Base-by-base conservation (phyloP, 1,284 basidiomycete genomes). In the Anthracocystis panici-leucophaei region DNA sequence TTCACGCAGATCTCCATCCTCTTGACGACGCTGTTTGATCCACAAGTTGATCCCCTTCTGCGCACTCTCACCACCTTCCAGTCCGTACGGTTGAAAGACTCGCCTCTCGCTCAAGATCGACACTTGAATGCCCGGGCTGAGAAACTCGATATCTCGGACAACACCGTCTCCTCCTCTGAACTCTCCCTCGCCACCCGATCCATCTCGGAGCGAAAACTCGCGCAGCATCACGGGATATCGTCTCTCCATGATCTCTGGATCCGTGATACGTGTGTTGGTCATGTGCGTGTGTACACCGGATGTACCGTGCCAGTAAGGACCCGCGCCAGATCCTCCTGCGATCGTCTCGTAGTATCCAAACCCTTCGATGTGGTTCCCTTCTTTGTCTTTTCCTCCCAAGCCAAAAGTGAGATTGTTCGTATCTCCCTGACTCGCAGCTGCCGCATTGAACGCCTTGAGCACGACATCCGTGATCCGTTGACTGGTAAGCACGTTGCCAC, bases 291-390 rank as follows among this genome's bases (percentile, higher is more conserved):
- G 85, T 5, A 82, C 82, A n/a, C 85, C 83, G 11, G 75, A 79
- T 2, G 85, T 86, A 3, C 95, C 95, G 79, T 95, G 90, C 94
- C 94, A 97, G 7, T 87, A 87, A 1, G 93, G 92, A 0, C 95
- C 95, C 0, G 95, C 95, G 3, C 95, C 95, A 6, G 92, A 80
- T 4, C 95, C 95, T 12, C 95, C 95, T 9, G 93, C 93, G 62
- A 97, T 96, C 0, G 93, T 96, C 92, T 97, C 95, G 85, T 97
- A 97, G 86, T 96, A 97, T 1, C 95, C 95, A 91, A 93, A 97
- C 18, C 95, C 95, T 42, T 91, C 82, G 21, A 89, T 69, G 89
- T 88, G 75, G 89, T 90, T 90, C 0, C 93, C 94, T 1, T 92
- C 88, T 75, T 90, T 90, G 82, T 93, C 91, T 85, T 94, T 94